Base-by-base conservation (phyloP, 495 filamentous ascomycete genomes). In the Hypoxylon subgilvum region DNA sequence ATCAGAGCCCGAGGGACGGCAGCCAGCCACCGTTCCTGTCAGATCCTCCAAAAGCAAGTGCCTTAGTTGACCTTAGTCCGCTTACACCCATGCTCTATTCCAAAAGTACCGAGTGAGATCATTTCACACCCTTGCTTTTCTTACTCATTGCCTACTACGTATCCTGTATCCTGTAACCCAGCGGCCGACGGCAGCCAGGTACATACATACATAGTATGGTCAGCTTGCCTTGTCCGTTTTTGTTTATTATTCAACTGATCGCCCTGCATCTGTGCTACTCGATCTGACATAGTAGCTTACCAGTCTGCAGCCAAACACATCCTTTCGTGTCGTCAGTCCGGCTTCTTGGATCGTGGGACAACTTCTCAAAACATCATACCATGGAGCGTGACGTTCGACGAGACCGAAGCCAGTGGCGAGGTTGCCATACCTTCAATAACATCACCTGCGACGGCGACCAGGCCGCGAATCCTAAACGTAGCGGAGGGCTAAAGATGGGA, bases 261-360 rank as follows among this genome's bases (percentile, higher is more conserved):
- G 43, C 52, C 57, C 41, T 52, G 52, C 46, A 41, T 40, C 31
- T 21, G 54, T 38, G 45, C 27, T 42, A 60, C 52, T 51, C 43
- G 31, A 63, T 59, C 46, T 48, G 23, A 59, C 43, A 64, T 48
- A 45, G 52, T 63, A 62, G 65, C 67, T 72, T 42, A 76, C 70
- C 45, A 52, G 39, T 43, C 23, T 46, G 42, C 66, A 90, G 87
- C 57, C 79, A 84, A 73, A 87, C 88, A 35, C 79, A 83, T 17
- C 80, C 85, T 46, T 84, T 85, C 35, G 79, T 86, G 43, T 78
- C 81, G 38, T 87, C 86, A 8, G 89, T 96, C 47, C 86, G 90
- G 58, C 79, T 96, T 14, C 77, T 94, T 49, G 92, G 92, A 52
- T 96, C 92, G 50, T 96, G 91, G 92, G 91, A 96, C 72, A 96